These are phyloP conservation scores for Saccharum officinarum DNA, from an alignment of 176 grass and related monocot species.

Conservation along the genomic window DNA sequence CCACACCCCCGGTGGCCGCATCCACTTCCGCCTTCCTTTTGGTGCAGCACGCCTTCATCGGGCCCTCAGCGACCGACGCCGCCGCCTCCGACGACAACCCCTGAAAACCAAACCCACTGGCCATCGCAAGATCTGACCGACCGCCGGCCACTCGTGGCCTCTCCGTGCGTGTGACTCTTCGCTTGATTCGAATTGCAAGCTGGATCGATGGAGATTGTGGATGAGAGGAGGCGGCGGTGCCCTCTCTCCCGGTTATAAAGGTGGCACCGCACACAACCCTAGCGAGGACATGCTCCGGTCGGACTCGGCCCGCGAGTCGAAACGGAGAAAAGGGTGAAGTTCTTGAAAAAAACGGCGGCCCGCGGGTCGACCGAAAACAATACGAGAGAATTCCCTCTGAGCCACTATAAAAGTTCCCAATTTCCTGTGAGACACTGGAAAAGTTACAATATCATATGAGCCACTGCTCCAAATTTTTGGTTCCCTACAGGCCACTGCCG, in stretches of 20 bases:
- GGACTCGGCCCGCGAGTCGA: background rate
- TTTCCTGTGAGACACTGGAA: too few relatives aligned
- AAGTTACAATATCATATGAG: too few relatives aligned
- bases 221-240: background rate
- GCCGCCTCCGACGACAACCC: background rate
- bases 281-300: background rate
- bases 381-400: too few relatives aligned
- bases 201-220: background rate
- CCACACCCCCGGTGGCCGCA: background rate
- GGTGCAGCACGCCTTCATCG: background rate
- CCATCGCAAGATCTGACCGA: background rate
- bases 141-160: too few relatives aligned
- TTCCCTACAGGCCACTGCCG: too few relatives aligned
- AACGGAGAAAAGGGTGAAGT: too few relatives aligned
- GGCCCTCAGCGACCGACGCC: background rate
- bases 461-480: too few relatives aligned
- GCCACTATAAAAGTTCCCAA: too few relatives aligned
- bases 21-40: background rate
- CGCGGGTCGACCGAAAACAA: background rate
- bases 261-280: too few relatives aligned
- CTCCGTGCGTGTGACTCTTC: background rate
- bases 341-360: too few relatives aligned
- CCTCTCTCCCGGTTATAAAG: background rate
- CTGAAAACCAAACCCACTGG: background rate
- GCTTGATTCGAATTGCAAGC: background rate